Evolutionary conservation across 176 grass and related monocot genomes (phyloP), one percentile per base, ranked within the genome.

Genomic region (Carex myosuroides): DNA sequence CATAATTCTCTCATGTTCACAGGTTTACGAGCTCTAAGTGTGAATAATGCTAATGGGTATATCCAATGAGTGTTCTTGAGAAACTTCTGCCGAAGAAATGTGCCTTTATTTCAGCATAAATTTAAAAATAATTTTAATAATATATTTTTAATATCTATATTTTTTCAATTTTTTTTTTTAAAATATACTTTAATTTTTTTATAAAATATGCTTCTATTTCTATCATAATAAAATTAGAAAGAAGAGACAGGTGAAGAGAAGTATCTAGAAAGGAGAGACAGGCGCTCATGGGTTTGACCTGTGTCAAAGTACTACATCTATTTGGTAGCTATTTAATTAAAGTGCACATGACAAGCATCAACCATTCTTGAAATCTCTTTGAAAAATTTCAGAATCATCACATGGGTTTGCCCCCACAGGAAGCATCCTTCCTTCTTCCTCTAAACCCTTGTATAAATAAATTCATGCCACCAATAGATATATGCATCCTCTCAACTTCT

Each of bases 271-370:
- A 37, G 64, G 18, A 68, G 64, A 75, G 70, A 75, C 46, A 75
- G 12, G 44, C 10, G 44, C 70, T 75, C 70, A 75, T 75, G 70
- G 46, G 1, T 53, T 75, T 75, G 70, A 75, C 70, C 70, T 75
- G 44, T 75, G 42, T 26, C 56, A 64, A 81, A 46, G 80, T 64
- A 61, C n/a, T 29, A 82, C 20, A 24, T 46, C 22, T 10, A 33
- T 33, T 52, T 64, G 39, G 1, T 10, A 65, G 37, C 79, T 82
- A 24, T 9, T 42, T 66, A 82, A 46, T 82, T 9, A 68, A 33
- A 48, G 42, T 17, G 60, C 80, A 83, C 80, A 83, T 83, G 80
- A 53, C 60, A 65, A 64, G 62, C 80, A 65, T 48, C 80, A 17
- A 64, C 60, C 7, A 17, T 26, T 14, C 50, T 8, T 32, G 2